Conservation (phyloP, 75 land plant species). For the Pinus taeda region DNA sequence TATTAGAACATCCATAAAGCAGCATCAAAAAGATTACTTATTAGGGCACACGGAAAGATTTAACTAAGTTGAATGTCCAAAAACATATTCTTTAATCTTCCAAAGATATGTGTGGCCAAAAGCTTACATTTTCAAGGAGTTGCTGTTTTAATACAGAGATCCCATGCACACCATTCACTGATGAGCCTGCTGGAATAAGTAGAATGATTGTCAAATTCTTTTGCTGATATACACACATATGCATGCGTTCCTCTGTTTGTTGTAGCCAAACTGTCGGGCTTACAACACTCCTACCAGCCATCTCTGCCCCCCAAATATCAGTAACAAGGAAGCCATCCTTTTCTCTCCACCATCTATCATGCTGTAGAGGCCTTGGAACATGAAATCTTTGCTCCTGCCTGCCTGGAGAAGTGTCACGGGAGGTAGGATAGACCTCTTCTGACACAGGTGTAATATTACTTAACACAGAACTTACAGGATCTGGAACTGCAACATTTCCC, state of each 20-base stretch:
- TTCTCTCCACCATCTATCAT: slow-evolving; percentile 79
- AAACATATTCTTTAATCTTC: neutral
- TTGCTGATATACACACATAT: slow-evolving; percentile 69
- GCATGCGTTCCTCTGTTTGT: slow-evolving; percentile 69
- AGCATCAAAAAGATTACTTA: too few relatives aligned
- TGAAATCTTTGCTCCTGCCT: slow-evolving; percentile 15
- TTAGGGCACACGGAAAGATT: neutral
- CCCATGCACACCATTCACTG: slow-evolving; percentile 59
- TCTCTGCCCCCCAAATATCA: slow-evolving; percentile 63
- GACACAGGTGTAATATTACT: slow-evolving; percentile 15
- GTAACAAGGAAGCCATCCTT: slow-evolving; percentile 87
- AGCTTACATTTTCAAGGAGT: slow-evolving; percentile 84
- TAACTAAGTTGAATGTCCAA: neutral
- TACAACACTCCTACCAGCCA: slow-evolving; percentile 22
- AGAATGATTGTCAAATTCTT: slow-evolving; percentile 70
- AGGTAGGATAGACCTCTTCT: slow-evolving; percentile 23
- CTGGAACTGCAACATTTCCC: slow-evolving; percentile 26
- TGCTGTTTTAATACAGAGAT: slow-evolving; percentile 63
- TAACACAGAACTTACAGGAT: slow-evolving; percentile 16
- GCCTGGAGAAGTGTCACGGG: slow-evolving; percentile 41
- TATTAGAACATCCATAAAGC: neutral
- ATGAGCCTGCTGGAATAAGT: slow-evolving; percentile 64
- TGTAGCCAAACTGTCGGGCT: slow-evolving; percentile 72
- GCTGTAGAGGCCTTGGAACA: slow-evolving; percentile 70
- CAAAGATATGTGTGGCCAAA: neutral